phyloP scores from a whole-genome alignment of 73 alveolate species.

The Tetrahymena borealis region DNA sequence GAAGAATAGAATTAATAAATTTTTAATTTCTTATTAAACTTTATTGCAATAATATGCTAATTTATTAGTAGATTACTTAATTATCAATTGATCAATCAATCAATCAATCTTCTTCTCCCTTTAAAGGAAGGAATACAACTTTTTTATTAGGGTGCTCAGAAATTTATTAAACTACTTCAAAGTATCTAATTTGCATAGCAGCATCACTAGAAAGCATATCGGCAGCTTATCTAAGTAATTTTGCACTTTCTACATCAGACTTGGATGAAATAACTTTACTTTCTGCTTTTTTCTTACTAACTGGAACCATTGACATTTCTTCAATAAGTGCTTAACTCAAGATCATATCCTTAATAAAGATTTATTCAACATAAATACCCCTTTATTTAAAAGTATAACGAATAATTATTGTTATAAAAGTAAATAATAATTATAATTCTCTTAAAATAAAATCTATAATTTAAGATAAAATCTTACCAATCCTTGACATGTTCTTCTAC shows the following conservation, averaged over 20 bases:
- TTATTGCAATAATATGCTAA: too few species aligned
- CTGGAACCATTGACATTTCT: conserved; percentile 34
- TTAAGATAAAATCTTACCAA: neutral
- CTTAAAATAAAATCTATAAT: neutral
- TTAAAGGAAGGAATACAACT: conserved; percentile 12
- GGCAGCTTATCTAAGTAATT: conserved; percentile 39
- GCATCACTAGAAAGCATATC: conserved; percentile 40
- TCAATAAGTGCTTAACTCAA: conserved; percentile 5
- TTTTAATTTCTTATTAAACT: too few species aligned
- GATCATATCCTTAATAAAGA: conserved; percentile 37
- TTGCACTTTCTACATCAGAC: conserved; percentile 43
- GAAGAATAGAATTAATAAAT: too few species aligned
- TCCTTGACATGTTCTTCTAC: conserved; percentile 34
- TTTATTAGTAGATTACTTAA: too few species aligned
- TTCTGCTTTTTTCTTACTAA: conserved; percentile 20
- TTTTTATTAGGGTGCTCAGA: conserved; percentile 20
- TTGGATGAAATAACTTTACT: conserved; percentile 34
- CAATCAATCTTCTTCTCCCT: neutral
- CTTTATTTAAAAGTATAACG: neutral
- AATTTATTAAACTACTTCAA: conserved; percentile 20
- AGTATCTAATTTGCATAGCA: conserved; percentile 43
- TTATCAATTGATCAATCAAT: too few species aligned
- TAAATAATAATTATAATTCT: too few species aligned
- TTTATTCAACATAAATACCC: conserved; percentile 33
- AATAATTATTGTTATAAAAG: neutral